A percentile compares a stretch with the other conserved stretches of the same genome.
phyloP scores from a whole-genome alignment of 257 asterid genomes.

The Solanum bukasovii region DNA sequence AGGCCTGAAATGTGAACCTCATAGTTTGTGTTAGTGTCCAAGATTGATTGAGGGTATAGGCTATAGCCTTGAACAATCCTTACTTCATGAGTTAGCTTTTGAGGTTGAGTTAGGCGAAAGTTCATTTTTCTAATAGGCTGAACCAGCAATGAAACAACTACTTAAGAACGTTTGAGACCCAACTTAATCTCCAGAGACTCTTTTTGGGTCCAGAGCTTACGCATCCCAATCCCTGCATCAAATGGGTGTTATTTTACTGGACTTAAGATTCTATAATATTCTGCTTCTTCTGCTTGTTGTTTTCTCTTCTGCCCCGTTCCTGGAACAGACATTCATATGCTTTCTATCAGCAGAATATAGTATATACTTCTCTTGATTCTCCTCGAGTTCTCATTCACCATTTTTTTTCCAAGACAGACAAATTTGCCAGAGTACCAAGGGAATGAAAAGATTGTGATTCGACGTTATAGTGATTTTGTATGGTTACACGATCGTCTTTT shows the following conservation, averaged over 20 bases:
- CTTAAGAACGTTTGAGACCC: background rate
- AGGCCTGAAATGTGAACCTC: background rate
- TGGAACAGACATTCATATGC: background rate
- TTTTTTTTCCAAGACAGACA: conserved; percentile 45
- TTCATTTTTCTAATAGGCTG: background rate
- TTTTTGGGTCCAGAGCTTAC: background rate
- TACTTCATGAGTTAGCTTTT: background rate
- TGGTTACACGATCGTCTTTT: conserved; percentile 91
- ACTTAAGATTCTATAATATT: background rate
- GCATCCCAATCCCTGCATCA: background rate
- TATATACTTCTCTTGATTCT: background rate
- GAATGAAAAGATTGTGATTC: conserved; percentile 86
- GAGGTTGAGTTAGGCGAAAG: background rate
- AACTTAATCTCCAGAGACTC: background rate
- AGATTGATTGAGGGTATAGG: background rate
- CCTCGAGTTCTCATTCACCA: background rate
- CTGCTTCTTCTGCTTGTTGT: background rate
- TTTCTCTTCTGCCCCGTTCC: background rate
- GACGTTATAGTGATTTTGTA: conserved; percentile 90
- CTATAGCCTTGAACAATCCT: background rate
- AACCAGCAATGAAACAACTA: background rate
- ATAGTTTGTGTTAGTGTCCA: background rate
- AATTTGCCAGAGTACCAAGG: conserved; percentile 81
- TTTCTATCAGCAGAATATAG: background rate
- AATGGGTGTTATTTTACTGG: background rate